A percentile compares a stretch with the other conserved stretches of the same genome.
phyloP scores from a whole-genome alignment of 495 filamentous ascomycete species.

The Penicillium coprophilum region DNA sequence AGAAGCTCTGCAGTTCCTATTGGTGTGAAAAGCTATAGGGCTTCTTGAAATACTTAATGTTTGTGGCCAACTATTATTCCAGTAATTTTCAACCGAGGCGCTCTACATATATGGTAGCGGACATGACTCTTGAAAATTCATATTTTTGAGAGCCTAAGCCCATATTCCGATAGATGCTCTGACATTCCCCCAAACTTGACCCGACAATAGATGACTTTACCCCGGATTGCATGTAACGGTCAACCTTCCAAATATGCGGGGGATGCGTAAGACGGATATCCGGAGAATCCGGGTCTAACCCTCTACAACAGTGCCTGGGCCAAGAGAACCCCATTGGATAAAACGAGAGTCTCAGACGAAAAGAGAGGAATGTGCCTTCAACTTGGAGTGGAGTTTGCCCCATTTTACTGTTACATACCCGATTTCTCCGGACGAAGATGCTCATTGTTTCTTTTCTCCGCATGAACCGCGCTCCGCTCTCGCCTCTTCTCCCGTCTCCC shows the following conservation, averaged over 20 bases:
- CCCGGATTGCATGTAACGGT: conserved; percentile 1
- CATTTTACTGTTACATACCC: conserved; percentile 4
- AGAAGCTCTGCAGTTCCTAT: not conserved
- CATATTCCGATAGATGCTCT: not conserved
- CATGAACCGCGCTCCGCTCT: conserved; percentile 30
- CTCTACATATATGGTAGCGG: not conserved
- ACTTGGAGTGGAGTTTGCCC: conserved; percentile 14
- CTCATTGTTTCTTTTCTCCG: conserved; percentile 19
- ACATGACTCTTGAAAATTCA: not conserved
- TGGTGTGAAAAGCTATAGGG: not conserved
- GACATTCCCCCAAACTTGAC: not conserved
- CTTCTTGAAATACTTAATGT: not conserved
- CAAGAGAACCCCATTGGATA: conserved; percentile 13
- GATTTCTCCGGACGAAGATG: conserved; percentile 2
- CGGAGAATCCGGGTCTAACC: conserved; percentile 23
- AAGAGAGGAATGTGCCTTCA: conserved; percentile 5
- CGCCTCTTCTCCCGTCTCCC: conserved; percentile 17
- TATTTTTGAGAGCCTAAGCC: not conserved
- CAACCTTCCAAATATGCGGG: conserved; percentile 18
- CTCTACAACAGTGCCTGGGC: conserved; percentile 16
- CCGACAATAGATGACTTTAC: conserved; percentile 4
- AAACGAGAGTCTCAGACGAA: conserved; percentile 4
- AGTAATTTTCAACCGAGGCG: too few species aligned
- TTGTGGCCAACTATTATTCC: not conserved
- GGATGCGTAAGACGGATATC: conserved; percentile 22